Evolutionary conservation across 768 basidiomycete species (phyloP).

Genomic region (Tricholoma furcatifolium): DNA sequence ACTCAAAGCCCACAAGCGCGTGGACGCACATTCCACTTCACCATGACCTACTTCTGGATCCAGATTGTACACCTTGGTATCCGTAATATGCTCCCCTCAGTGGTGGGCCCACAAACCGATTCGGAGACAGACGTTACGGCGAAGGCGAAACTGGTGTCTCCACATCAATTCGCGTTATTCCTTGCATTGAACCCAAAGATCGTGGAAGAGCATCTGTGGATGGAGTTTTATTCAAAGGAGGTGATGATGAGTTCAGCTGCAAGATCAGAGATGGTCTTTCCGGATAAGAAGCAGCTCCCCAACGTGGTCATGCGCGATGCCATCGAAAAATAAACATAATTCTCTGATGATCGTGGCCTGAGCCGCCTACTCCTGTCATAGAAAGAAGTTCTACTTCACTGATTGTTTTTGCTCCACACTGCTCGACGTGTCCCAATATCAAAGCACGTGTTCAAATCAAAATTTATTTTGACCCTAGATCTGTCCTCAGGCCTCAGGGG

Average conservation of each 20-base stretch:
- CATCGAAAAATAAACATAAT: too few species aligned
- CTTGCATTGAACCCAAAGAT: constrained; percentile 40
- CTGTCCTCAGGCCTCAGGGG: neutral
- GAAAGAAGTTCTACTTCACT: too few species aligned
- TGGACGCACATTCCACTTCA: constrained; percentile 39
- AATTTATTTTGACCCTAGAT: neutral
- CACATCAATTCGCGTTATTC: constrained; percentile 35
- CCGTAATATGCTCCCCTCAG: constrained; percentile 28
- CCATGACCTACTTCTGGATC: constrained; percentile 54
- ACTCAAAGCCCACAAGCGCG: constrained; percentile 32
- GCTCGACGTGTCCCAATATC: too few species aligned
- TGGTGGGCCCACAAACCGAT: neutral
- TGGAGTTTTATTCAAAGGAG: constrained; percentile 42
- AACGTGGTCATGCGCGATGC: constrained; percentile 37
- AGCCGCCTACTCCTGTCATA: too few species aligned
- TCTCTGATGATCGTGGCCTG: too few species aligned
- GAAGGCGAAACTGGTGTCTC: constrained; percentile 3
- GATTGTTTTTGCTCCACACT: too few species aligned
- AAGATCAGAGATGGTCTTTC: constrained; percentile 39
- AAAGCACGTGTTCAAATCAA: too few species aligned
- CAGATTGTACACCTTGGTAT: constrained; percentile 49
- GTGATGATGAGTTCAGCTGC: constrained; percentile 42
- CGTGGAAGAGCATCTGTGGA: constrained; percentile 39
- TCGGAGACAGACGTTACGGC: neutral
- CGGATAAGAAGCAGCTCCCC: constrained; percentile 42